Conservation (phyloP, 257 asterid genomes). For the Osmanthus fragrans region DNA sequence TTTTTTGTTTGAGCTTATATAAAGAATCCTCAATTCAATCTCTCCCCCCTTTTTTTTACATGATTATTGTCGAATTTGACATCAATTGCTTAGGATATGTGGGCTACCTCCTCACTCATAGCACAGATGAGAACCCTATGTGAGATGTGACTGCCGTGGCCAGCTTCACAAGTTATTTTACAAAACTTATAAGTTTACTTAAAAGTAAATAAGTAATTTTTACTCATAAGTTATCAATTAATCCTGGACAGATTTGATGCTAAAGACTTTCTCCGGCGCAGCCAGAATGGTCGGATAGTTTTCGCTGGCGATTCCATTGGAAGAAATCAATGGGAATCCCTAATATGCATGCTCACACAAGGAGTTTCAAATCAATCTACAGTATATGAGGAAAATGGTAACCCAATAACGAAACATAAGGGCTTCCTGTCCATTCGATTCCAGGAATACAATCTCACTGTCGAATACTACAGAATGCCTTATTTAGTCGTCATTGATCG, state of each 20-base stretch:
- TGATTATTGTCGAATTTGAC: constrained; percentile 1
- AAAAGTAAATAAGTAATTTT: not conserved
- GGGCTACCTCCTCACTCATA: not conserved
- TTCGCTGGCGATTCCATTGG: constrained; percentile 94
- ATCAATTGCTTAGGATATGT: not conserved
- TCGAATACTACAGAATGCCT: constrained; percentile 84
- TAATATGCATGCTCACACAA: constrained; percentile 78
- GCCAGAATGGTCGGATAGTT: constrained; percentile 58
- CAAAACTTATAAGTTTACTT: too few relatives aligned
- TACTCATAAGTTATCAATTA: not conserved
- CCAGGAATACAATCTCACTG: constrained; percentile 73
- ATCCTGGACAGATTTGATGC: constrained; percentile 51
- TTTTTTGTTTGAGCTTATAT: not conserved
- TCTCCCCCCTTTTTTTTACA: not conserved
- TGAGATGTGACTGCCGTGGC: not conserved
- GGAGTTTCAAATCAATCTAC: constrained; percentile 63
- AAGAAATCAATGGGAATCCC: constrained; percentile 97
- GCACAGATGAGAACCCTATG: not conserved
- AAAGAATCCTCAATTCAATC: not conserved
- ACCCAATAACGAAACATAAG: constrained; percentile 80
- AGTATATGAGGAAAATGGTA: constrained; percentile 67
- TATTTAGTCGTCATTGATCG: constrained; percentile 56
- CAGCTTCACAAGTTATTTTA: not conserved
- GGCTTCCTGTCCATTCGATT: constrained; percentile 81
- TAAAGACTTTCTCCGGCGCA: constrained; percentile 52